A percentile compares a stretch with the other conserved stretches of the same genome.
phyloP scores from a whole-genome alignment of 768 basidiomycete genomes.

The Cyclocybe aegerita region DNA sequence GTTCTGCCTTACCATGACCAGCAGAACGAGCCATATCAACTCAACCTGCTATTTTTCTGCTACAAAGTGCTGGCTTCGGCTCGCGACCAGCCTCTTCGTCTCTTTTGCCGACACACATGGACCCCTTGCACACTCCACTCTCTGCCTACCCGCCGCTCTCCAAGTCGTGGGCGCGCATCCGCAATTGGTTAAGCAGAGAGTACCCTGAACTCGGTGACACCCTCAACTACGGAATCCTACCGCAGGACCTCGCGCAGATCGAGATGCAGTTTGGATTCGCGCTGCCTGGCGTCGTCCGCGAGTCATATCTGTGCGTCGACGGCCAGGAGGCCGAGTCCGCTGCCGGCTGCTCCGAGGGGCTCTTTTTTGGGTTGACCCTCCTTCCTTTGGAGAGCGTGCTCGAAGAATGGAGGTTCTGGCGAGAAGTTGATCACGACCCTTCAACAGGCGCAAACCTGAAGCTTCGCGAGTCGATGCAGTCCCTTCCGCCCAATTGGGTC shows the following conservation, averaged over 20 bases:
- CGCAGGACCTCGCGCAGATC: constrained; percentile 75
- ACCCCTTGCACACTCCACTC: constrained; percentile 43
- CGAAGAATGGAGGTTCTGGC: constrained; percentile 96
- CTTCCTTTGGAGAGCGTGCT: constrained; percentile 91
- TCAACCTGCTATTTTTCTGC: constrained; percentile 15
- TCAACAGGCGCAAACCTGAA: constrained; percentile 75
- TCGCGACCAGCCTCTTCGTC: constrained; percentile 50
- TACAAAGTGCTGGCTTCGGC: constrained; percentile 34
- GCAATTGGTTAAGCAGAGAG: constrained; percentile 76
- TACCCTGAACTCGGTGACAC: constrained; percentile 96
- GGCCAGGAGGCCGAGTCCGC: constrained; percentile 93
- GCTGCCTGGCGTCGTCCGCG: constrained; percentile 85
- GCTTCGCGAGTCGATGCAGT: constrained; percentile 78
- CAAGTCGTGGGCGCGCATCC: constrained; percentile 82
- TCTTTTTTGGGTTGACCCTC: constrained; percentile 95
- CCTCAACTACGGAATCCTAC: constrained; percentile 87
- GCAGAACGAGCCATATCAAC: neutral
- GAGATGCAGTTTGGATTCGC: constrained; percentile 84
- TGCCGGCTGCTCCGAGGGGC: constrained; percentile 84
- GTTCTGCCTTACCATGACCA: constrained; percentile 12
- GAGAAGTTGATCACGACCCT: constrained; percentile 89
- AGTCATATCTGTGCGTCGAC: constrained; percentile 85
- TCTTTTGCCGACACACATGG: constrained; percentile 69
- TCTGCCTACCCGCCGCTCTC: constrained; percentile 77
- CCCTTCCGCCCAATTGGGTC: constrained; percentile 89